Conservation (phyloP, 108 stramenopile species). For the Chaetoceros tenuissimus region DNA sequence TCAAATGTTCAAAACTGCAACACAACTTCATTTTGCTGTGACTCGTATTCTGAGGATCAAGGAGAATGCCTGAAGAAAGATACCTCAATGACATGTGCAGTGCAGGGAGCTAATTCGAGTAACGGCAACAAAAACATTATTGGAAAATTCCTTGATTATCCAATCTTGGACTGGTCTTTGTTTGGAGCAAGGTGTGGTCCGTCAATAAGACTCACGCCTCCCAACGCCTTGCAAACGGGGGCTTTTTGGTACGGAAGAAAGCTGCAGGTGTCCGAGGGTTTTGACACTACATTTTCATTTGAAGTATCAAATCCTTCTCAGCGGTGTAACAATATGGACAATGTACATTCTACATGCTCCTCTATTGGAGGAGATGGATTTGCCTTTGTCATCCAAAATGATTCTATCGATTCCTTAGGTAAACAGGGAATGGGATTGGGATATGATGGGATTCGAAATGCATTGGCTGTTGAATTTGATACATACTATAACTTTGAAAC, state of each 20-base stretch:
- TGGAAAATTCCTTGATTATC: no score
- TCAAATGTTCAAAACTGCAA: conserved; percentile 58
- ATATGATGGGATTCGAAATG: conserved; percentile 45
- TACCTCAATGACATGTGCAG: neutral
- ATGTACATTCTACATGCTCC: conserved; percentile 34
- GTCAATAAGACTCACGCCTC: conserved; percentile 34
- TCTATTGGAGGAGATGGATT: conserved; percentile 52
- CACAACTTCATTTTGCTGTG: conserved; percentile 40
- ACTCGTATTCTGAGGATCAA: conserved; percentile 14
- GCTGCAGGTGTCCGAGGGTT: conserved; percentile 49
- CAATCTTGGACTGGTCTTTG: no score
- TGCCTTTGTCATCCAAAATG: conserved; percentile 53
- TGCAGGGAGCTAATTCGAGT: neutral
- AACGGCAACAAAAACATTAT: no score
- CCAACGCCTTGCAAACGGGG: conserved; percentile 21
- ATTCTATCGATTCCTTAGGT: conserved; percentile 14
- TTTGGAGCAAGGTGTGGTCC: conserved; percentile 28
- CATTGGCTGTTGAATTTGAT: conserved; percentile 54
- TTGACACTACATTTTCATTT: conserved; percentile 31
- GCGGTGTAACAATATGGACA: conserved; percentile 49
- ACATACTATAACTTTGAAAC: conserved; percentile 40
- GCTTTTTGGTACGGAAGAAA: conserved; percentile 51
- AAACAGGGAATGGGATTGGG: conserved; percentile 31
- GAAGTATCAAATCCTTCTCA: conserved; percentile 8
- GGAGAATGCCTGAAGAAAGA: neutral